Conservation (phyloP, 495 filamentous ascomycete genomes). For the Aspergillus saccharolyticus region DNA sequence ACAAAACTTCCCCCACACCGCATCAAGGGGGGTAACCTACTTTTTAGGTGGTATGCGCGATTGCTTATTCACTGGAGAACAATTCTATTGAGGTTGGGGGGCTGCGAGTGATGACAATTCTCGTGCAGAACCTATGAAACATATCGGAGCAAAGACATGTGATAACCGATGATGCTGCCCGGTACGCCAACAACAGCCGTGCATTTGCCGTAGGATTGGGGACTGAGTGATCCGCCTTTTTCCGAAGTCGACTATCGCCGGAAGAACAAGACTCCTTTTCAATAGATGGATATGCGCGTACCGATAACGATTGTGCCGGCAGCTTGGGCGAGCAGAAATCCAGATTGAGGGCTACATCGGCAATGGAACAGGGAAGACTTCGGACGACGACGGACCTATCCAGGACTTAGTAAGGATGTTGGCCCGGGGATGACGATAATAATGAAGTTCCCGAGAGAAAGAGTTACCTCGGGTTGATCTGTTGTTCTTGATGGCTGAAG, state of each 20-base stretch:
- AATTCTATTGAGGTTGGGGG: too few relatives aligned
- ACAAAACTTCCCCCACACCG: too few relatives aligned
- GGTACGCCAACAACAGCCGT: conserved; percentile 6
- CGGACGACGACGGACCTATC: background rate
- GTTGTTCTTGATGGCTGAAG: background rate
- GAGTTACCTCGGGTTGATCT: background rate
- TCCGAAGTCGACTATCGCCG: conserved; percentile 16
- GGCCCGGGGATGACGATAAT: background rate
- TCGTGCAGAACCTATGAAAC: too few relatives aligned
- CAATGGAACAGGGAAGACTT: background rate
- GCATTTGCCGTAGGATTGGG: conserved; percentile 11
- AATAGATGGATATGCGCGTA: background rate
- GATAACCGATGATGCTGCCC: background rate
- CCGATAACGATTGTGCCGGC: conserved; percentile 24
- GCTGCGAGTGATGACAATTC: background rate
- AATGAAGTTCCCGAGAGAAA: background rate
- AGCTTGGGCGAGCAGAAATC: conserved; percentile 3
- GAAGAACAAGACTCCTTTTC: conserved; percentile 13
- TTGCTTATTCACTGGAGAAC: background rate
- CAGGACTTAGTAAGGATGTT: background rate
- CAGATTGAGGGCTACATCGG: too few relatives aligned
- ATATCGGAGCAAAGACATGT: conserved; percentile 20
- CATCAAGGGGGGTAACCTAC: background rate
- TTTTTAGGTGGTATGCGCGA: background rate
- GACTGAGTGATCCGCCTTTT: conserved; percentile 20